Conservation (phyloP, 305 asterid genomes). For the Fraxinus paxiana region DNA sequence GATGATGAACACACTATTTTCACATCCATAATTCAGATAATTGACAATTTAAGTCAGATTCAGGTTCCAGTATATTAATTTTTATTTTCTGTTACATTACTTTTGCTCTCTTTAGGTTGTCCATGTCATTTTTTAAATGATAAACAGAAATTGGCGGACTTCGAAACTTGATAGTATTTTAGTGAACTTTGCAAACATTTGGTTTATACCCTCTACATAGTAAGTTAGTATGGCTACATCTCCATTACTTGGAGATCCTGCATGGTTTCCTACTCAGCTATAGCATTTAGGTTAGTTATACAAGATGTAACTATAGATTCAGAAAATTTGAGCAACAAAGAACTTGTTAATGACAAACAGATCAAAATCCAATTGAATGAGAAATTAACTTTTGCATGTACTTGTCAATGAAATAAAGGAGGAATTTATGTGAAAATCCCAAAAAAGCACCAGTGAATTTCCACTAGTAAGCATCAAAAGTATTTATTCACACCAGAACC, state of each 20-base stretch:
- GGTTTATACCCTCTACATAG: background rate
- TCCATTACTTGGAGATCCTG: background rate
- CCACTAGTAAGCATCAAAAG: background rate
- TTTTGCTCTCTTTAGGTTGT: background rate
- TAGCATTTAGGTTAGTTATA: background rate
- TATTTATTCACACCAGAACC: background rate
- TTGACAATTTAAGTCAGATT: background rate
- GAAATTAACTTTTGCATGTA: background rate
- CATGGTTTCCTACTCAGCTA: background rate
- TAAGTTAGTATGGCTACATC: background rate
- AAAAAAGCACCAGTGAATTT: background rate
- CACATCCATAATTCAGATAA: background rate
- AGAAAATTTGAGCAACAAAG: conserved; percentile 7
- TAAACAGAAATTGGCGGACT: background rate
- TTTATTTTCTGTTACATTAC: background rate
- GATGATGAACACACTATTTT: background rate
- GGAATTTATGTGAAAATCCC: background rate
- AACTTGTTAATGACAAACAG: background rate
- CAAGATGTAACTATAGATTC: background rate
- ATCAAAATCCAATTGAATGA: background rate
- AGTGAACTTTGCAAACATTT: background rate
- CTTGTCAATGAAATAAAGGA: background rate
- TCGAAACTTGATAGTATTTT: background rate
- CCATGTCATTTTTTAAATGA: background rate
- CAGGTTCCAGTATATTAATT: background rate